A percentile compares a stretch with the other conserved stretches of the same genome.
phyloP scores from a whole-genome alignment of 352 stramenopile genomes.

The Globisporangium carolinianum region DNA sequence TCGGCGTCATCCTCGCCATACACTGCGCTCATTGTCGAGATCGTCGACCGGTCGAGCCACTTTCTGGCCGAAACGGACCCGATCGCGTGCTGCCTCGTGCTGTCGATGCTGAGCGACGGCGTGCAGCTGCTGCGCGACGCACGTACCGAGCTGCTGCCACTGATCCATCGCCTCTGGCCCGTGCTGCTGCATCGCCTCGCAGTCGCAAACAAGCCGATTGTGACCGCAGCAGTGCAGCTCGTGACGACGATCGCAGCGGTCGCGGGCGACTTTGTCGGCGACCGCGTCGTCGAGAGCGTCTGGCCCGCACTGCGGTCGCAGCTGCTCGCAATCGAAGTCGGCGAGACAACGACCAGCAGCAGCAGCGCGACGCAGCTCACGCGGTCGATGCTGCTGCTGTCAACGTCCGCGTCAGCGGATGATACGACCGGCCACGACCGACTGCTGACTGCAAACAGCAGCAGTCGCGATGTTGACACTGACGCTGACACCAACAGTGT shows the following conservation, averaged over 20 bases:
- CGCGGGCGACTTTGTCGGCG: conserved; percentile 73
- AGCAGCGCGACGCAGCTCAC: conserved; percentile 28
- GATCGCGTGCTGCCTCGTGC: conserved; percentile 62
- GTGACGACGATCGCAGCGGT: conserved; percentile 41
- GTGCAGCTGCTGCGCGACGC: conserved; percentile 36
- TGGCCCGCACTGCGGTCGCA: conserved; percentile 53
- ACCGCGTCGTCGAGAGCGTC: conserved; percentile 73
- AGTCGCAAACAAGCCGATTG: conserved; percentile 52
- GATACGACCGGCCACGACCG: no score
- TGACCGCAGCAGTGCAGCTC: conserved; percentile 44
- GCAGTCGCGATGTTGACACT: not conserved
- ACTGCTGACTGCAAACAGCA: not conserved
- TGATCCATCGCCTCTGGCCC: conserved; percentile 73
- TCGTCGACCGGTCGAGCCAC: conserved; percentile 69
- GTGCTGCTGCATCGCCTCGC: conserved; percentile 52
- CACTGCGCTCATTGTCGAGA: conserved; percentile 53
- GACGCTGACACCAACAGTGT: not conserved
- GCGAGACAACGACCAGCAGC: conserved; percentile 12
- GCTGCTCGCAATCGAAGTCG: conserved; percentile 25
- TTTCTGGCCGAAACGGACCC: conserved; percentile 67
- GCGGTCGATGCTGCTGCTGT: conserved; percentile 59
- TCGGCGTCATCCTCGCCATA: conserved; percentile 20
- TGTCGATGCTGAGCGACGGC: conserved; percentile 63
- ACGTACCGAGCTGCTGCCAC: conserved; percentile 52
- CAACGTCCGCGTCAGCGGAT: not conserved